Percentiles rank a stretch among this genome's conserved stretches.
Evolutionary conservation across 2,329 filamentous ascomycete species (phyloP).

Genomic region (Salinomyces thailandicus): DNA sequence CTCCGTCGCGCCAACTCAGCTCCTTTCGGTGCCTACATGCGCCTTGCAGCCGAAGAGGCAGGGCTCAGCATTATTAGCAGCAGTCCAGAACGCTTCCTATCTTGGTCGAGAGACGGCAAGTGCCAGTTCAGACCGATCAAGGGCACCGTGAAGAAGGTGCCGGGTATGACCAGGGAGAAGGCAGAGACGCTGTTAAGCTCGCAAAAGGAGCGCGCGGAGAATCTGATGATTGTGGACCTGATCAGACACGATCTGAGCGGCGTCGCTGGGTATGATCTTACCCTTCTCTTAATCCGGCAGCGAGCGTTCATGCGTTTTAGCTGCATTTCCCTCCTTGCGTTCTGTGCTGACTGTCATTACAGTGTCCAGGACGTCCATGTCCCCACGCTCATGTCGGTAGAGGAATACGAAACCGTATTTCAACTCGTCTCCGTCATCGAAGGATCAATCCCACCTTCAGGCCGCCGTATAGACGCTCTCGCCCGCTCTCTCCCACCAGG

Average conservation of each 20-base stretch:
- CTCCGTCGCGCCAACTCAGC: constrained; percentile 65
- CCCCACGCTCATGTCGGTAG: constrained; percentile 69
- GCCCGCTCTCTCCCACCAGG: constrained; percentile 73
- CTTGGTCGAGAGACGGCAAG: constrained; percentile 49
- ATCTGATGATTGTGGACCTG: constrained; percentile 94
- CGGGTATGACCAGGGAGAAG: constrained; percentile 56
- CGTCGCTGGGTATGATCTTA: constrained; percentile 58
- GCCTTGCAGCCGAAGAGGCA: constrained; percentile 36
- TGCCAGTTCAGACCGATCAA: constrained; percentile 91
- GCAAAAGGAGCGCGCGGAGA: constrained; percentile 87
- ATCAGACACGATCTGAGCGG: constrained; percentile 88
- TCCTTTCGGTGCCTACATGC: constrained; percentile 74
- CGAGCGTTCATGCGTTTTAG: no score
- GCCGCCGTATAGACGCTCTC: constrained; percentile 65
- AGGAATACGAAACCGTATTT: constrained; percentile 84
- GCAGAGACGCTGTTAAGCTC: constrained; percentile 64
- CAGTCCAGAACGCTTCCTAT: constrained; percentile 82
- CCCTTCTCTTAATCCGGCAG: no score
- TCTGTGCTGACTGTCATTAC: constrained; percentile 3
- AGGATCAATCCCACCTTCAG: constrained; percentile 44
- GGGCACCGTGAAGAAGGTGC: constrained; percentile 77
- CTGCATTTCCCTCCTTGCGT: no score
- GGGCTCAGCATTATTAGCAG: constrained; percentile 61
- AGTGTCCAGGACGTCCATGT: constrained; percentile 52
- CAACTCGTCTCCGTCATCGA: constrained; percentile 85